Conservation (phyloP, 2,329 filamentous ascomycete genomes). For the Scolecobasidium constrictum region DNA sequence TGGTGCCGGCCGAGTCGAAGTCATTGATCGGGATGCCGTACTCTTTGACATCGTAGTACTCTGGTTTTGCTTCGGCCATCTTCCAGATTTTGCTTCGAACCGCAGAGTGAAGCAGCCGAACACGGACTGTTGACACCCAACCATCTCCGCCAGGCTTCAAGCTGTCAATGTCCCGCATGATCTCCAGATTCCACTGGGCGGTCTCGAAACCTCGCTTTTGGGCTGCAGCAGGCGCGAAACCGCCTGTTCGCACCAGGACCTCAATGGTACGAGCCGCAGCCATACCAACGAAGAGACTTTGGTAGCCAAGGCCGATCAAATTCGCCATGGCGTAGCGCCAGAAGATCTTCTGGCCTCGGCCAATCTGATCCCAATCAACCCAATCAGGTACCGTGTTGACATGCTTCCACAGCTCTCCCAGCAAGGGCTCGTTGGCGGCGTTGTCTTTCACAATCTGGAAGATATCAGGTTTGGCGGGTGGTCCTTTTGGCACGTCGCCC, state of each 20-base stretch:
- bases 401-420: conserved; percentile 52
- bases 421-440: conserved; percentile 42
- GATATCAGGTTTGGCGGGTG: conserved; percentile 40
- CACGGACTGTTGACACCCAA: conserved; percentile 52
- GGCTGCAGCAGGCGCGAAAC: conserved; percentile 58
- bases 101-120: conserved; percentile 57
- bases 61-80: conserved; percentile 44
- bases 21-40: conserved; percentile 63
- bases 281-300: conserved; percentile 60
- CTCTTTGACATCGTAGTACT: conserved; percentile 51
- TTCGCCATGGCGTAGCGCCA: conserved; percentile 63
- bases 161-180: conserved; percentile 51
- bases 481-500: conserved; percentile 19
- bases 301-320: conserved; percentile 52
- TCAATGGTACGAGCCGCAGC: conserved; percentile 63
- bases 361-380: conserved; percentile 70
- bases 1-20: conserved; percentile 62
- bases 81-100: conserved; percentile 55
- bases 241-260: conserved; percentile 61
- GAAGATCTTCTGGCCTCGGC: conserved; percentile 64
- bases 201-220: conserved; percentile 59
- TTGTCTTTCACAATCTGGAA: conserved; percentile 53
- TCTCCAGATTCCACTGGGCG: conserved; percentile 63
- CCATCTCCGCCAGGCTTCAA: conserved; percentile 58
- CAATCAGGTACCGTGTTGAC: conserved; percentile 58